Conservation (phyloP, 2,329 filamentous ascomycete species). For the Trichoderma polysporum region DNA sequence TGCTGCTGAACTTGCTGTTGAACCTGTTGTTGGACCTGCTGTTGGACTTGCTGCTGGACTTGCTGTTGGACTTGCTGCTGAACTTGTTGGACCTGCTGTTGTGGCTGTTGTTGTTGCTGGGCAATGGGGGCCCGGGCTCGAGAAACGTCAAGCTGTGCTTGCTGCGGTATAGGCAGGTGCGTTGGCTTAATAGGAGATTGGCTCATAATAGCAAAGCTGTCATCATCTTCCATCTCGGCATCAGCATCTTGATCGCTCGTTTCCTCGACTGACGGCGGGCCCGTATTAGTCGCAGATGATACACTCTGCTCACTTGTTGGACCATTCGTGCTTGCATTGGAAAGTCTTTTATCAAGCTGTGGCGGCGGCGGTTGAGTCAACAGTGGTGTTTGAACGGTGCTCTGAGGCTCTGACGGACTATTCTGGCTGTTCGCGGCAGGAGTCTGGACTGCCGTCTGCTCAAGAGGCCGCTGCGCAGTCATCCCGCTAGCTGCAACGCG, state of each 20-base stretch:
- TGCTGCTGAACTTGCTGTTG: constrained; percentile 28
- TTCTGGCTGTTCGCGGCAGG: constrained; percentile 26
- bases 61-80: constrained; percentile 28
- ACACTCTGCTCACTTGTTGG: constrained; percentile 37
- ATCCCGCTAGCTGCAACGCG: constrained; percentile 47
- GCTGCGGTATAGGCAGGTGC: constrained; percentile 40
- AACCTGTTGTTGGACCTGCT: constrained; percentile 20
- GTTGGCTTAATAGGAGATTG: constrained; percentile 38
- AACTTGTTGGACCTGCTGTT: constrained; percentile 13
- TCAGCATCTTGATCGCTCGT: constrained; percentile 47
- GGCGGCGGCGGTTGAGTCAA: constrained; percentile 25
- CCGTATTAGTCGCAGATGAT: constrained; percentile 36
- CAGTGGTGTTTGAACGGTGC: constrained; percentile 27
- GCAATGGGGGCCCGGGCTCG: constrained; percentile 41
- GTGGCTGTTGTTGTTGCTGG: constrained; percentile 27
- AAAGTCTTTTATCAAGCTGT: constrained; percentile 31
- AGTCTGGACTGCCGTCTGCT: constrained; percentile 32
- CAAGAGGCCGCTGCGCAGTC: constrained; percentile 50
- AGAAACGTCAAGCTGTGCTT: constrained; percentile 45
- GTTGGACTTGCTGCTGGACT: constrained; percentile 29
- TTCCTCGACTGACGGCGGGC: constrained; percentile 45
- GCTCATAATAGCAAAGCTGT: constrained; percentile 53
- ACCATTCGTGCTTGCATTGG: constrained; percentile 38
- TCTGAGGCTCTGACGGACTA: constrained; percentile 28
- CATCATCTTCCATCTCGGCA: constrained; percentile 59